phyloP scores from a whole-genome alignment of 306 rosid genomes.

The Delonix regia region DNA sequence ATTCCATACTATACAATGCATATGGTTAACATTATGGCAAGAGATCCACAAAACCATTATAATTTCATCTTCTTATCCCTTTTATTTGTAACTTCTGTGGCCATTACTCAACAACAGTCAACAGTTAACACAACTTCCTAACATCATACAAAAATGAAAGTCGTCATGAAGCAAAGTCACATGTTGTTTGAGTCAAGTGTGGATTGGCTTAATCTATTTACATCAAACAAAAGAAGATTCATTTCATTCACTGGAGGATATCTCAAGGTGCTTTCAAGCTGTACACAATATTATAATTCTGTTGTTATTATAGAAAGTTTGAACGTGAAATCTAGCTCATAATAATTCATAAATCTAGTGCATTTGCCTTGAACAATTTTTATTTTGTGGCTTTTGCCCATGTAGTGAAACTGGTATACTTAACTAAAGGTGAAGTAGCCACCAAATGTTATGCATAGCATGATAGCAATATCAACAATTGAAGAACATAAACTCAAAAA shows the following conservation, averaged over 20 bases:
- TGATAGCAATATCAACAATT: not conserved
- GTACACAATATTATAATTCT: not conserved
- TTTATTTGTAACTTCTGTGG: not conserved
- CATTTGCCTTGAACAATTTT: not conserved
- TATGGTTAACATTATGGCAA: not conserved
- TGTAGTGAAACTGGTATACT: not conserved
- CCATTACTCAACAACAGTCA: not conserved
- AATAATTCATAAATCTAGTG: not conserved
- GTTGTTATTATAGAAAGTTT: not conserved
- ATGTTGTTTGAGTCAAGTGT: not conserved
- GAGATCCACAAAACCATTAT: not conserved
- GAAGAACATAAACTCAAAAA: not conserved
- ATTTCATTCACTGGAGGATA: not conserved
- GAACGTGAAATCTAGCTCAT: not conserved
- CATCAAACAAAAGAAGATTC: not conserved
- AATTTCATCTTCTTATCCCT: not conserved
- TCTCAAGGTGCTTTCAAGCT: not conserved
- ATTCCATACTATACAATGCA: not conserved
- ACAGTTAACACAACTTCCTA: not conserved
- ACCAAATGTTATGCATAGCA: not conserved
- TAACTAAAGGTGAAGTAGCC: not conserved
- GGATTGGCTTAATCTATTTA: not conserved
- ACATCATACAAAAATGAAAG: not conserved
- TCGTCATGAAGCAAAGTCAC: not conserved
- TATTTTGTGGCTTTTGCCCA: not conserved